phyloP scores from a whole-genome alignment of 2,329 filamentous ascomycete species.

The Basipetospora chlamydospora region DNA sequence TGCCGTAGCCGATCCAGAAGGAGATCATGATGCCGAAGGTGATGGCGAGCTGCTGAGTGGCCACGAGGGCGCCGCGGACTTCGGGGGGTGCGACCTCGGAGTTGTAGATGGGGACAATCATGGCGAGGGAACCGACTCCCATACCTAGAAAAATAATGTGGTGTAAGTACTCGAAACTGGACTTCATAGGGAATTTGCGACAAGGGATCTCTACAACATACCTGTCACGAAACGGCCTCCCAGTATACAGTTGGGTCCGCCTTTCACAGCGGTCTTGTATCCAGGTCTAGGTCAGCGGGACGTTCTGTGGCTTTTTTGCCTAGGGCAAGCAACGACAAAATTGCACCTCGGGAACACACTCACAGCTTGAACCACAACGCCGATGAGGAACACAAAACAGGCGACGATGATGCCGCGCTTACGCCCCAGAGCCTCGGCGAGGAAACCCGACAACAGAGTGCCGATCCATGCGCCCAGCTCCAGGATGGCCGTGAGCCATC shows the following conservation, averaged over 20 bases:
- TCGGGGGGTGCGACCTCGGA: conserved; percentile 30
- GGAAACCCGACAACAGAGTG: conserved; percentile 51
- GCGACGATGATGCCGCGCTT: conserved; percentile 57
- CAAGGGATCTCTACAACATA: background rate
- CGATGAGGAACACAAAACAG: conserved; percentile 43
- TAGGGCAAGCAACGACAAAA: too few relatives aligned
- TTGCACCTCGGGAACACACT: too few relatives aligned
- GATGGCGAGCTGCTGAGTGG: conserved; percentile 37
- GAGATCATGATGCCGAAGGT: conserved; percentile 50
- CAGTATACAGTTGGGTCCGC: conserved; percentile 3
- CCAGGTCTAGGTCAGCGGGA: too few relatives aligned
- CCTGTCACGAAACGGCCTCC: conserved; percentile 4
- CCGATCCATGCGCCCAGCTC: conserved; percentile 70
- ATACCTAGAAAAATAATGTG: conserved; percentile 20
- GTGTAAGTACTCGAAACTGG: background rate
- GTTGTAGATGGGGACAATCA: conserved; percentile 46
- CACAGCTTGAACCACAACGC: conserved; percentile 49
- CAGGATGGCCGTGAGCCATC: conserved; percentile 52
- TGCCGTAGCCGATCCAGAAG: conserved; percentile 51
- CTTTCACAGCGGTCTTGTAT: conserved; percentile 4
- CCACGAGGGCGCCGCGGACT: conserved; percentile 27
- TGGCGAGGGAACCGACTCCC: conserved; percentile 53
- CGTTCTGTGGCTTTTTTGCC: too few relatives aligned
- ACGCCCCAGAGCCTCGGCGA: conserved; percentile 55
- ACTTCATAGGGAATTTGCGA: too few relatives aligned